These are phyloP conservation scores for Harringtonia aguacate DNA, from an alignment of 2,329 filamentous ascomycete species.

Conservation along the genomic window DNA sequence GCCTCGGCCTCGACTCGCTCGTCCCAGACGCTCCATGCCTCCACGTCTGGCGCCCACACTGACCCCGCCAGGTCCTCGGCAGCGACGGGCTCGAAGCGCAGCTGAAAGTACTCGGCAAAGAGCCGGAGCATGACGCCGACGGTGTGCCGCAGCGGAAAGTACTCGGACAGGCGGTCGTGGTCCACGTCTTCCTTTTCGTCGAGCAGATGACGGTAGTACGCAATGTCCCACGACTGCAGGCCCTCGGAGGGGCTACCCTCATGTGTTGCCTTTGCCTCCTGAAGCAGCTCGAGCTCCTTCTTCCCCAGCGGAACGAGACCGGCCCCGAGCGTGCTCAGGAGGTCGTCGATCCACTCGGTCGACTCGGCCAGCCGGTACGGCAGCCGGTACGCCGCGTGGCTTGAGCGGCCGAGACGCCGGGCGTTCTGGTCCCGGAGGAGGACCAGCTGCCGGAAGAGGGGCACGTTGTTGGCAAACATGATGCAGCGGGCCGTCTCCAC, in stretches of 20 bases:
- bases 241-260: too few relatives aligned
- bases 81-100: background rate
- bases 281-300: too few relatives aligned
- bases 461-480: too few relatives aligned
- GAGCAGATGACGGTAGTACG: too few relatives aligned
- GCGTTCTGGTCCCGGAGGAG: background rate
- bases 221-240: too few relatives aligned
- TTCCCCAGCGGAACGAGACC: too few relatives aligned
- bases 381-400: background rate
- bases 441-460: background rate
- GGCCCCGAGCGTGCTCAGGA: background rate
- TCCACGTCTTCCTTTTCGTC: background rate
- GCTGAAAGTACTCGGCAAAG: background rate
- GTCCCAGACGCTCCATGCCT: background rate
- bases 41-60: background rate
- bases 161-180: background rate
- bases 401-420: background rate
- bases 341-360: background rate
- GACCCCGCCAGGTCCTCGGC: background rate
- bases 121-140: background rate
- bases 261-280: too few relatives aligned
- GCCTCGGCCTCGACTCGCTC: background rate
- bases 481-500: too few relatives aligned
- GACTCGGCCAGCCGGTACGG: background rate
- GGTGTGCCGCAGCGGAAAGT: background rate